Evolutionary conservation across 106 monocot species (phyloP), one percentile per base, ranked within the genome.

Genomic region (Platanthera zijinensis): DNA sequence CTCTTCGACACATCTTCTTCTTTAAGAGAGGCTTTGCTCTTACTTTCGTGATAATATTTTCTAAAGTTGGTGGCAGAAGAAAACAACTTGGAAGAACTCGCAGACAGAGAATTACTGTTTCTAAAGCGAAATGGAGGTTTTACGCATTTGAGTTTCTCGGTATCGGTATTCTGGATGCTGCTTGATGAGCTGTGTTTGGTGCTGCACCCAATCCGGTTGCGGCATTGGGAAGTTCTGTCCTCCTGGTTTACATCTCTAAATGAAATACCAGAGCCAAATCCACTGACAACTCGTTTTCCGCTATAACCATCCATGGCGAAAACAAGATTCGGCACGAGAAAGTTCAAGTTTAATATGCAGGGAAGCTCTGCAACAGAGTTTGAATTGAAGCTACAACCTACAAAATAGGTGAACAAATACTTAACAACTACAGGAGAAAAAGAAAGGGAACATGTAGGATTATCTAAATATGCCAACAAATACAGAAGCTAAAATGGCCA

Each of bases 261-360:
- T 63, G 84, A 50, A 73, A 84, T 56, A 39, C 57, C 54, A 10
- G 86, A 57, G 22, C 64, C 19, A 73, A 64, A 4, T 14, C 73
- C 76, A 22, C 76, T 28, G 15, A n/a, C 28, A 52, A 80, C 51
- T 75, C 46, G 79, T 50, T 85, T 85, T 25, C 66, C 50, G 48
- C 64, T 46, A 77, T 78, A 59, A 69, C 74, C 84, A 79, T 84
- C 89, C 89, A 89, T 89, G 69, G 52, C 22, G 64, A n/a, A 67
- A 30, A 49, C 18, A 48, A 70, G 70, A 46, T 70, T 45, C 4
- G 25, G 45, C 48, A 47, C 47, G 14, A 15, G 46, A 47, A 70
- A 17, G n/a, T 5, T 70, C 48, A 70, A 70, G 70, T 66, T 48
- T n/a, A 25, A 48, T 25, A 70, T 70, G 70, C 48, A 14, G 4